A percentile compares a stretch with the other conserved stretches of the same genome.
These are phyloP conservation scores for Ganoderma sp. DNA, from an alignment of 1,284 basidiomycete genomes.

Conservation along the genomic window DNA sequence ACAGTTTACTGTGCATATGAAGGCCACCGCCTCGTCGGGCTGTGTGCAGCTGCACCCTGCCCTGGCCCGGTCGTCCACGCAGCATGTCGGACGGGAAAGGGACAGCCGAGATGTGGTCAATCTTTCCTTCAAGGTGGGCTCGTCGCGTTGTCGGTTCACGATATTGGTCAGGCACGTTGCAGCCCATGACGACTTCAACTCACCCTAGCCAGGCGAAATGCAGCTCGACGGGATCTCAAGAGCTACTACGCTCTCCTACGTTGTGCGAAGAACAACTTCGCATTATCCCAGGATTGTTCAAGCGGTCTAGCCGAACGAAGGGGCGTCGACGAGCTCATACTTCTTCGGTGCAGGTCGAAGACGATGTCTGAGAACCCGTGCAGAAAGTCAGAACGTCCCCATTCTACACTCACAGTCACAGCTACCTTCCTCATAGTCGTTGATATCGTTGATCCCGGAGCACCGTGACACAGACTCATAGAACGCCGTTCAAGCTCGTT, in stretches of 20 bases:
- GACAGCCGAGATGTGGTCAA: too few species aligned
- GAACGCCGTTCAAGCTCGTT: conserved; percentile 55
- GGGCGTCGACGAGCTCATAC: conserved; percentile 60
- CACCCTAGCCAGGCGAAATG: neutral
- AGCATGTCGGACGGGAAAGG: too few species aligned
- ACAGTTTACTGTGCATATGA: neutral
- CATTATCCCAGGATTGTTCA: conserved; percentile 8
- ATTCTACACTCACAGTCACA: conserved; percentile 50
- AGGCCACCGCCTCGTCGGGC: neutral
- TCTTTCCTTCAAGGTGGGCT: too few species aligned
- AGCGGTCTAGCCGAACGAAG: conserved; percentile 50
- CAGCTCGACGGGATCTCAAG: neutral
- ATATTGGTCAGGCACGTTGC: neutral
- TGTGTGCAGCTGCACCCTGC: neutral
- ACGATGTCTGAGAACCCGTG: conserved; percentile 53
- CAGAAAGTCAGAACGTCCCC: neutral
- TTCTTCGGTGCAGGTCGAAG: conserved; percentile 53
- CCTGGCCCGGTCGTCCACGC: neutral
- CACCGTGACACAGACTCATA: conserved; percentile 40
- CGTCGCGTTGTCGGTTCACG: too few species aligned
- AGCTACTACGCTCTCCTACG: neutral
- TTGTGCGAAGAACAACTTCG: neutral
- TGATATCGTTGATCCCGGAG: conserved; percentile 69
- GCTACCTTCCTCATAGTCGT: conserved; percentile 53
- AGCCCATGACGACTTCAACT: neutral